Base-by-base conservation (phyloP, 2,329 filamentous ascomycete genomes). In the Stagonosporopsis tanaceti region DNA sequence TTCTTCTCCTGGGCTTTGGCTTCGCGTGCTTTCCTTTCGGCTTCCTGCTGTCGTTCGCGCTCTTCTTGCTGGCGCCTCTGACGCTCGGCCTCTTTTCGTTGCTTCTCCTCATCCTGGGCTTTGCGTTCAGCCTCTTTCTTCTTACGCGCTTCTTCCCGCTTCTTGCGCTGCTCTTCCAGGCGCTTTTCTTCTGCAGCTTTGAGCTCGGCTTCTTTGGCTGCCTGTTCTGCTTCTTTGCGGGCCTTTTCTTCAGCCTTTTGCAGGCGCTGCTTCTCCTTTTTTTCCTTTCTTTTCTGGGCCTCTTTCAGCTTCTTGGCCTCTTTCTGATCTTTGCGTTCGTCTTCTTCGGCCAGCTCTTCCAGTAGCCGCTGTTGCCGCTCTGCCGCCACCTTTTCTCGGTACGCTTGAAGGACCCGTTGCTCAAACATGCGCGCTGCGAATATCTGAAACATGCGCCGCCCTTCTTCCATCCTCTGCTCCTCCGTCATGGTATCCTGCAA, bases 341-440 rank as follows among this genome's bases (percentile, higher is more conserved):
- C 86, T 75, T 99, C 95, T 73, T 96, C 92, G 65, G 93, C 89
- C 2, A 97, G 82, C 76, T 99, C 95, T 74, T 97, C 91, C 25
- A 99, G 83, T 22, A 99, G 87, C 75, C 93, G 93, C 71, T 91
- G 85, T 73, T 97, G 94, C 27, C 95, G 91, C 79, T 99, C 94
- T 68, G 89, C 88, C 17, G 95, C 92, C 3, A 99, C 94, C 76
- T 97, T 97, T 79, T 98, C 94, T 76, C 93, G 91, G 79, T 99
- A 99, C n/a, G 95, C 95, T 39, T 91, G 94, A 57, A 99, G 84
- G 22, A 99, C 95, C 62, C 95, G 86, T 77, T 99, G 95, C 80
- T 99, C 95, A 77, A 99, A 99, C 95, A 99, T 99, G 62, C 95
- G 89, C 56, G 95, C 95, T 60, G 95, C 95, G 77, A 99, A 99